Evolutionary conservation across 805 yeast species (phyloP).

Genomic region (Wickerhamomyces xylosicus): DNA sequence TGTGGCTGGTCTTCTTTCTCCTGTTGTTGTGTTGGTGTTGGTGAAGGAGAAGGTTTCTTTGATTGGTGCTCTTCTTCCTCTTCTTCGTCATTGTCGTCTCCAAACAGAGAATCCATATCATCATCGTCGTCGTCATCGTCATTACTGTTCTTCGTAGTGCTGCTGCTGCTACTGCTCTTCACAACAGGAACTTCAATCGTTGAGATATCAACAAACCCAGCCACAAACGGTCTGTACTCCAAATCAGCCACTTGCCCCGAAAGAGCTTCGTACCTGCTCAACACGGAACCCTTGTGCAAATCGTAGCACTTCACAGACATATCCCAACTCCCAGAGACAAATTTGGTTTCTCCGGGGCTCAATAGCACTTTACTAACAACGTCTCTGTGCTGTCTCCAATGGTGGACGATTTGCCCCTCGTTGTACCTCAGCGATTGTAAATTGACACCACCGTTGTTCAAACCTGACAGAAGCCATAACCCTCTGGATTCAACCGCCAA

Average conservation of each 20-base stretch:
- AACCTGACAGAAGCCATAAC: conserved; percentile 76
- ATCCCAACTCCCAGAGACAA: conserved; percentile 90
- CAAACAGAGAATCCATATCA: conserved; percentile 48
- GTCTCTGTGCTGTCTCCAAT: conserved; percentile 59
- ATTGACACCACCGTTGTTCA: conserved; percentile 76
- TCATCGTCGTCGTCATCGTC: conserved; percentile 23
- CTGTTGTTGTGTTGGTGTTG: conserved; percentile 1
- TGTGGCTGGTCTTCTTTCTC: conserved; percentile 11
- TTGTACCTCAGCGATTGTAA: conserved; percentile 72
- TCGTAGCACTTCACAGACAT: conserved; percentile 77
- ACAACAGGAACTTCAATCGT: no score
- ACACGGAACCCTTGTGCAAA: conserved; percentile 54
- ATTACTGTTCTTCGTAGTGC: not conserved
- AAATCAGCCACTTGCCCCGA: conserved; percentile 75
- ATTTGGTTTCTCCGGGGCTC: conserved; percentile 47
- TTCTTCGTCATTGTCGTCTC: conserved; percentile 40
- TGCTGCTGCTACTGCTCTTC: conserved; percentile 1
- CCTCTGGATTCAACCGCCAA: conserved; percentile 78
- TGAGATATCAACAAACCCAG: conserved; percentile 8
- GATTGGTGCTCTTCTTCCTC: conserved; percentile 10
- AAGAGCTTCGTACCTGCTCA: conserved; percentile 39
- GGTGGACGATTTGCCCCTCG: conserved; percentile 76
- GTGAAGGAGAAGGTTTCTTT: not conserved
- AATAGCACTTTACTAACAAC: conserved; percentile 67
- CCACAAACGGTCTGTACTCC: conserved; percentile 52